Conservation (phyloP, 345 rosid species). For the Dimocarpus longan region DNA sequence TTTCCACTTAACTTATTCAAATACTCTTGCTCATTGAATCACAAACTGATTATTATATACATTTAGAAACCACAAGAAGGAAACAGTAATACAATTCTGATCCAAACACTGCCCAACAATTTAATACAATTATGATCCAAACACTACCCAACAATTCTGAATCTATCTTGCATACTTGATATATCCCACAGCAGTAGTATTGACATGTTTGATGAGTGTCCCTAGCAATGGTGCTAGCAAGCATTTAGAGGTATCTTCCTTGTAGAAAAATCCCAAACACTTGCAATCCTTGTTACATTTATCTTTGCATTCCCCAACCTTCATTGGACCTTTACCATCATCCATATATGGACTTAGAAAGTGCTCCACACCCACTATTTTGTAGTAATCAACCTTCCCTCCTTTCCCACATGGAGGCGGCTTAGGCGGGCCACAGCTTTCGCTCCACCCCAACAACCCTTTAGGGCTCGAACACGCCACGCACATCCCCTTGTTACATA, state of each 20-base stretch:
- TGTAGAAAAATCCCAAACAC: slow-evolving; percentile 36
- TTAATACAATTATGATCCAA: too few species aligned
- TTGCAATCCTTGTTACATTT: slow-evolving; percentile 41
- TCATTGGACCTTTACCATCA: slow-evolving; percentile 30
- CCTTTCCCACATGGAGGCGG: background rate
- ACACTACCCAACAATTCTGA: too few species aligned
- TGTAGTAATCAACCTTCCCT: slow-evolving; percentile 8
- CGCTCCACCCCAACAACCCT: slow-evolving; percentile 25
- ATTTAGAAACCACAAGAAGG: background rate
- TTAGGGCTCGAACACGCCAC: slow-evolving; percentile 23
- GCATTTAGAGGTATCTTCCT: slow-evolving; percentile 23
- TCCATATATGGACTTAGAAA: slow-evolving; percentile 24
- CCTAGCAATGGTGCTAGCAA: slow-evolving; percentile 17
- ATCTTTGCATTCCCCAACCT: slow-evolving; percentile 28
- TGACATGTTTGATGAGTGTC: background rate
- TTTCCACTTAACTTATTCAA: too few species aligned
- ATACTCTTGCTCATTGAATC: too few species aligned
- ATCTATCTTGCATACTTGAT: background rate
- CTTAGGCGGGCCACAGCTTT: slow-evolving; percentile 13
- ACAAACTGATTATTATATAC: too few species aligned
- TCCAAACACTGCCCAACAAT: background rate
- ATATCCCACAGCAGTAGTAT: slow-evolving; percentile 10
- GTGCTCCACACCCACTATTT: slow-evolving; percentile 36
- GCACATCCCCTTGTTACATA: slow-evolving; percentile 26
- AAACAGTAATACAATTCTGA: background rate